Evolutionary conservation across 2,329 filamentous ascomycete species (phyloP), one percentile per base, ranked within the genome.

Genomic region (Leptographium lundbergii): DNA sequence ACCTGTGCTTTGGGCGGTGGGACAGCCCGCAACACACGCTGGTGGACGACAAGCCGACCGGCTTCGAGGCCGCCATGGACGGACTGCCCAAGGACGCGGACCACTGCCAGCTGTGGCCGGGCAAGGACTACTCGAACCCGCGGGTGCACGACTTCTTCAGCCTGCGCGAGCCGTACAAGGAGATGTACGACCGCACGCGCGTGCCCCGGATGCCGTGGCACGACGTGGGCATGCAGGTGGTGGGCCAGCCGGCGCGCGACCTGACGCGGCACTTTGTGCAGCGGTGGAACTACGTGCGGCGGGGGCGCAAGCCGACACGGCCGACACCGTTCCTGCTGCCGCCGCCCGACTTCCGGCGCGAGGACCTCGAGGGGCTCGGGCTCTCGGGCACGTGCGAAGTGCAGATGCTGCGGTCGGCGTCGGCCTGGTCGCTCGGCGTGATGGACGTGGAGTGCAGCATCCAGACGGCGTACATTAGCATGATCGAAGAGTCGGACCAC

Each of bases 191-290:
- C 71, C 86, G 94, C 59, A 87, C 84, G 61, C 88, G 88, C 69
- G 82, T 92, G 22, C 91, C 94, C 1, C 80, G 94, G 62, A 99
- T 97, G 94, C 92, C 94, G 1, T 99, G 94, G 94, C 94, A 99
- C 68, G 94, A 99, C 70, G 91, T 99, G 62, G 85, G 87, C 3
- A 97, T 99, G 94, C 94, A 97, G 71, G 86, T 99, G 50, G 91
- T 97, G 51, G 94, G 94, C 4, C 94, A 97, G 70, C 94, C 94
- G 3, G 92, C 94, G 14, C 83, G 94, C 65, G 94, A 99, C 73
- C 76, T 97, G 62, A 96, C 91, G 2, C 84, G 94, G 25, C 94
- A 97, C 71, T 99, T 99, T 68, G 91, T 97, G 5, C 94, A 99
- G 72, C 82, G 94, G 61, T 99, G 94, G 94, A 97, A 97, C 70